Base-by-base conservation (phyloP, 331 rosid species). In the Dryas integrifolia region DNA sequence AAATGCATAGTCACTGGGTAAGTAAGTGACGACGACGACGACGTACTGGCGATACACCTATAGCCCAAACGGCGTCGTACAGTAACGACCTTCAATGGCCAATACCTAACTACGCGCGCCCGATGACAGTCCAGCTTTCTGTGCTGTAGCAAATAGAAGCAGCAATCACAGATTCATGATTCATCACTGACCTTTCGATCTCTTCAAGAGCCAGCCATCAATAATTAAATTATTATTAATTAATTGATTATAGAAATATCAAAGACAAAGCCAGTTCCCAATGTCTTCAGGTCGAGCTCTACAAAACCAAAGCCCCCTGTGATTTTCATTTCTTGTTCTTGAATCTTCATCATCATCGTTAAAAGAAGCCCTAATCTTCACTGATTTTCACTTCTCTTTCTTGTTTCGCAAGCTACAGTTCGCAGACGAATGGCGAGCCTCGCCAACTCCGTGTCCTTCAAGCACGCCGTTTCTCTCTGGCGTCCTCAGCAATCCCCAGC, bases 401-500 rank as follows among this genome's bases (percentile, higher is more conserved):
- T 69, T 35, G 44, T 78, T 73, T 52, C 35, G 2, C 55, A 40
- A 52, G 67, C 76, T 57, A 66, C 91, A 85, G 88, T 72, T 81
- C 77, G 82, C 46, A 78, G 84, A 67, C 67, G 85, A 66, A 85
- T 89, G 97, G 82, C 92, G 14, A 74, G 82, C 43, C 35, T 82
- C 1, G 81, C 88, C 16, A 89, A 79, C 77, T 74, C 89, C 2
- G 18, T 85, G n/a, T 79, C 91, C 44, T 79, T 85, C 45, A 89
- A 78, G 81, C 89, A 82, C 64, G 71, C 88, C 14, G 74, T 82
- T 72, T 81, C 89, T 18, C 76, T 85, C 11, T 74, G 86, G 65
- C 74, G 69, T 64, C 83, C 88, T n/a, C 92, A 57, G 12, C 72
- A 30, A 5, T 15, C 43, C 45, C 44, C 58, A 3, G 41, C 55